Percentiles rank a stretch among this genome's conserved stretches.
These are phyloP conservation scores for Heterobasidion parviporum DNA, from an alignment of 1,284 basidiomycete genomes.

Conservation along the genomic window DNA sequence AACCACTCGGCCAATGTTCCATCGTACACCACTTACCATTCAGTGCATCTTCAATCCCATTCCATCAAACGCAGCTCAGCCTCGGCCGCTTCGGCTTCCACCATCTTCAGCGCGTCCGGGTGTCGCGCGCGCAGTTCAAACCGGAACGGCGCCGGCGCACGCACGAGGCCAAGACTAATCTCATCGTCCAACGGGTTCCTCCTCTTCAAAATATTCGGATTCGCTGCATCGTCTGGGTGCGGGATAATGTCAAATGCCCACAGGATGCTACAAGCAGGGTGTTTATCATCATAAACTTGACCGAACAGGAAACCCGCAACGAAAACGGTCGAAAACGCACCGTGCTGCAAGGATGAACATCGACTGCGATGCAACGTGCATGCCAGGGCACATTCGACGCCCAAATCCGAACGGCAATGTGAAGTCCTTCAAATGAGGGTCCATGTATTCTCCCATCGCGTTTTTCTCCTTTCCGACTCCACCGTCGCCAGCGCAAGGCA, in stretches of 20 bases:
- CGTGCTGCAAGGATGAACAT: conserved; percentile 13
- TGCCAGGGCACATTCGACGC: conserved; percentile 15
- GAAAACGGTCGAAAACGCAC: not conserved
- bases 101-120: conserved; percentile 5
- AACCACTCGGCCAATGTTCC: too few relatives aligned
- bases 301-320: not conserved
- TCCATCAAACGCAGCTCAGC: conserved; percentile 11
- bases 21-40: not conserved
- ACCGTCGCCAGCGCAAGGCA: not conserved
- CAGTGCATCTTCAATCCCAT: conserved; percentile 8
- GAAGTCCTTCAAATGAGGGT: conserved; percentile 9
- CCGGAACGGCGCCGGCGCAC: conserved; percentile 6
- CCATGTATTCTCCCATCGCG: not conserved
- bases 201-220: not conserved
- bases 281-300: not conserved
- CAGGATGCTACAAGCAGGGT: conserved; percentile 2
- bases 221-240: not conserved
- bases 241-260: conserved; percentile 12
- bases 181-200: not conserved
- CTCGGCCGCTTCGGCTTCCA: conserved; percentile 10
- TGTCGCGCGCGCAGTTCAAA: conserved; percentile 4
- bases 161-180: conserved; percentile 3
- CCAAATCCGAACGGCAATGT: conserved; percentile 13
- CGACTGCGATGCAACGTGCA: conserved; percentile 15
- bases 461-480: not conserved